Evolutionary conservation across 140 eudicot species (phyloP).

Genomic region (Stevia rebaudiana): DNA sequence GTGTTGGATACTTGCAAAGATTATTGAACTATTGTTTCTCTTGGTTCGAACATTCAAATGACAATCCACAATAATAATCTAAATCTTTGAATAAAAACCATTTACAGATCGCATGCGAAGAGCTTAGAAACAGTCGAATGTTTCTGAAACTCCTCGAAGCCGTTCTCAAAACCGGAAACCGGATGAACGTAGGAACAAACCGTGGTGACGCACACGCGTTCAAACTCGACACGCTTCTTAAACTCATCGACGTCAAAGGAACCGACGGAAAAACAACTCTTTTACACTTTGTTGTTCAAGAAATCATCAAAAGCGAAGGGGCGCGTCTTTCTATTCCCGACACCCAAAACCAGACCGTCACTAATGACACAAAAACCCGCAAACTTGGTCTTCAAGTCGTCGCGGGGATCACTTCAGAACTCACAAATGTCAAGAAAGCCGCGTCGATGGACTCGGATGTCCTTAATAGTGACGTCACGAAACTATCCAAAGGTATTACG

Average conservation of each 20-base stretch:
- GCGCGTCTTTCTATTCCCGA: slow-evolving; percentile 56
- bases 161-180: slow-evolving; percentile 91
- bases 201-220: slow-evolving; percentile 45
- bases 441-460: slow-evolving; percentile 93
- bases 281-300: slow-evolving; percentile 91
- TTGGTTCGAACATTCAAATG: background rate
- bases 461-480: slow-evolving; percentile 62
- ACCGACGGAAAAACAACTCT: slow-evolving; percentile 98
- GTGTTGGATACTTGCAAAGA: background rate
- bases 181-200: slow-evolving; percentile 78
- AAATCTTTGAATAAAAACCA: background rate
- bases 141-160: slow-evolving; percentile 94
- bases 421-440: slow-evolving; percentile 80
- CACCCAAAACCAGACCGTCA: slow-evolving; percentile 17
- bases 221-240: slow-evolving; percentile 39
- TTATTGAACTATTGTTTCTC: background rate
- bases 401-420: slow-evolving; percentile 66
- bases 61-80: no score
- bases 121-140: slow-evolving; percentile 87
- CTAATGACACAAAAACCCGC: slow-evolving; percentile 47
- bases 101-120: slow-evolving; percentile 89
- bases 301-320: slow-evolving; percentile 77
- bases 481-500: slow-evolving; percentile 73
- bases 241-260: slow-evolving; percentile 46
- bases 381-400: slow-evolving; percentile 94